Conservation (phyloP, 176 grass and related monocot species). For the Ampelocalamus luodianensis region DNA sequence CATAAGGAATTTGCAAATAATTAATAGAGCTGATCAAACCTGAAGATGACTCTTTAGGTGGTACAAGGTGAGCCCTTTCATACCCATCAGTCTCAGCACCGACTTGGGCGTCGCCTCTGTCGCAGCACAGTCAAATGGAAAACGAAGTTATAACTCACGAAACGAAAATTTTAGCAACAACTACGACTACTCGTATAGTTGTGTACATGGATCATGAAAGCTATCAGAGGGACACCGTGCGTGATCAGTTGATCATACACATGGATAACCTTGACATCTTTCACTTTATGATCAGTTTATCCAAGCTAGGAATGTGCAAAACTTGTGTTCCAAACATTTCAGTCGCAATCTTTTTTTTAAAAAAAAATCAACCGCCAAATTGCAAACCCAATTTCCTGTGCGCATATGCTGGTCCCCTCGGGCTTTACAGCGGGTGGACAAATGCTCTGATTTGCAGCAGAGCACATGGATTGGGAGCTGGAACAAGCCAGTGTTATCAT, state of each 20-base stretch:
- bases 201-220: not conserved
- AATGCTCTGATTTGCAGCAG: not conserved
- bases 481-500: too few relatives aligned
- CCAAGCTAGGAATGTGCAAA: not conserved
- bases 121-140: constrained; percentile 29
- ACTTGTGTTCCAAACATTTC: not conserved
- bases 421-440: not conserved
- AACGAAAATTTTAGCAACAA: not conserved
- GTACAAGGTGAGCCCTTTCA: constrained; percentile 93
- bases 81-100: constrained; percentile 89
- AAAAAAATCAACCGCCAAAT: not conserved
- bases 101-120: constrained; percentile 96
- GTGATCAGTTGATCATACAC: not conserved
- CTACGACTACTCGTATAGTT: not conserved
- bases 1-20: constrained; percentile 4
- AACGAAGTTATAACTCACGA: constrained; percentile 19
- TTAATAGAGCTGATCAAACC: constrained; percentile 42
- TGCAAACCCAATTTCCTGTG: not conserved
- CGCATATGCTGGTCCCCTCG: not conserved
- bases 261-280: not conserved
- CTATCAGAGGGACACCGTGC: not conserved
- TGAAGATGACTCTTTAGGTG: constrained; percentile 97
- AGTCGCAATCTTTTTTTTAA: not conserved
- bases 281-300: not conserved
- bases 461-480: not conserved